Conservation (phyloP, 129 eudicot genomes). For the Sambucus nigra region DNA sequence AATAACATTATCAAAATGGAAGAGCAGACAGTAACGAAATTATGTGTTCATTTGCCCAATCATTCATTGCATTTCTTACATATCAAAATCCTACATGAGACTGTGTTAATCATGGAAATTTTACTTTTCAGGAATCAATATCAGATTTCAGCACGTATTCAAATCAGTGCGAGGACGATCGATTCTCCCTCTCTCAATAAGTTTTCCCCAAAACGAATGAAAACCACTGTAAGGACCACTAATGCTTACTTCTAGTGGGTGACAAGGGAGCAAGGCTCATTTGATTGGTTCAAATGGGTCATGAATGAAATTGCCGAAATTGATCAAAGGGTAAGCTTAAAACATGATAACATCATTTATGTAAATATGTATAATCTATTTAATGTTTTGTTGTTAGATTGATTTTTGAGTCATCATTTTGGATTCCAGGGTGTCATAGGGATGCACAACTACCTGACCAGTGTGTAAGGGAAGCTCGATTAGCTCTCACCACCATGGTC, state of each 20-base stretch:
- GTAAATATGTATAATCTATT: not conserved
- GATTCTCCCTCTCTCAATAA: conserved; percentile 36
- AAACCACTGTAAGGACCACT: conserved; percentile 52
- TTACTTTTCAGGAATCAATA: conserved; percentile 45
- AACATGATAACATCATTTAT: not conserved
- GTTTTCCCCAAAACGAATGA: conserved; percentile 47
- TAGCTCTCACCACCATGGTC: conserved; percentile 97
- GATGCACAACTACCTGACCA: conserved; percentile 95
- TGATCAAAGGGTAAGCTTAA: conserved; percentile 96
- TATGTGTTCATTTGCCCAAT: too few species aligned
- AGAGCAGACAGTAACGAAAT: conserved; percentile 62
- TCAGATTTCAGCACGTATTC: conserved; percentile 61
- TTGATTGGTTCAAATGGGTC: conserved; percentile 99
- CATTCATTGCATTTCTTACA: not conserved
- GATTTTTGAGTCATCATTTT: not conserved
- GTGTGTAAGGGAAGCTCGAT: conserved; percentile 97
- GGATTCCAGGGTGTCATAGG: conserved; percentile 78
- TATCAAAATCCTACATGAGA: not conserved
- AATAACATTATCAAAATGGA: conserved; percentile 89
- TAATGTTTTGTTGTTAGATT: not conserved
- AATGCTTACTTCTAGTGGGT: conserved; percentile 99
- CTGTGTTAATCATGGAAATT: not conserved
- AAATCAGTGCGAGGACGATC: conserved; percentile 41
- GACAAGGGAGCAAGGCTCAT: conserved; percentile 96
- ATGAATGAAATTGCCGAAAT: conserved; percentile 96